Evolutionary conservation across 2,329 filamentous ascomycete species (phyloP).

Genomic region (Parastagonospora nodorum): DNA sequence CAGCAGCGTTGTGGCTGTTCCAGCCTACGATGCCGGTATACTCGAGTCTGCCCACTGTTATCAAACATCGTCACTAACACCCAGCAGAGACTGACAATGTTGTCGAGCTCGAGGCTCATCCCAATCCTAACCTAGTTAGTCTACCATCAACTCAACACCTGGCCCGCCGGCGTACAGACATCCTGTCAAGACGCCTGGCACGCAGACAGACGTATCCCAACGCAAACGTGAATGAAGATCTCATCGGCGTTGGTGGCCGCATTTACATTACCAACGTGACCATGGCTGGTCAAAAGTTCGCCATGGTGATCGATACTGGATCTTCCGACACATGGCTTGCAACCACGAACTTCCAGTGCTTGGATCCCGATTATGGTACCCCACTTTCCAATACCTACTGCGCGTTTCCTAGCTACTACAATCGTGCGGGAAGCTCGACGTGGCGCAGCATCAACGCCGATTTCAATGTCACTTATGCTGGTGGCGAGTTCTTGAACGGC

Average conservation of each 20-base stretch:
- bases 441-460: neutral
- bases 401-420: slow-evolving; percentile 25
- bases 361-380: neutral
- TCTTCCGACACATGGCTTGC: slow-evolving; percentile 35
- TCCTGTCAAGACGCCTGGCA: neutral
- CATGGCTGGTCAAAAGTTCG: slow-evolving; percentile 18
- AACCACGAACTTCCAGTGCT: slow-evolving; percentile 19
- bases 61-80: neutral
- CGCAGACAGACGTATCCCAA: neutral
- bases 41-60: neutral
- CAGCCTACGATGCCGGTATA: neutral
- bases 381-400: slow-evolving; percentile 10
- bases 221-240: slow-evolving; percentile 14
- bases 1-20: too few relatives aligned
- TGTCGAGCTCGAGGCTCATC: slow-evolving; percentile 10
- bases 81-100: slow-evolving; percentile 16
- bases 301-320: slow-evolving; percentile 35
- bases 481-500: slow-evolving; percentile 30
- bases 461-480: slow-evolving; percentile 30
- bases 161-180: slow-evolving; percentile 7
- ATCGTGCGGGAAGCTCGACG: neutral
- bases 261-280: slow-evolving; percentile 39
- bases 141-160: slow-evolving; percentile 17
- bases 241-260: slow-evolving; percentile 31
- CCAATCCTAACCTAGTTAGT: slow-evolving; percentile 3